These are phyloP conservation scores for Ganoderma resinaceum DNA, from an alignment of 1,284 basidiomycete genomes.

Conservation along the genomic window DNA sequence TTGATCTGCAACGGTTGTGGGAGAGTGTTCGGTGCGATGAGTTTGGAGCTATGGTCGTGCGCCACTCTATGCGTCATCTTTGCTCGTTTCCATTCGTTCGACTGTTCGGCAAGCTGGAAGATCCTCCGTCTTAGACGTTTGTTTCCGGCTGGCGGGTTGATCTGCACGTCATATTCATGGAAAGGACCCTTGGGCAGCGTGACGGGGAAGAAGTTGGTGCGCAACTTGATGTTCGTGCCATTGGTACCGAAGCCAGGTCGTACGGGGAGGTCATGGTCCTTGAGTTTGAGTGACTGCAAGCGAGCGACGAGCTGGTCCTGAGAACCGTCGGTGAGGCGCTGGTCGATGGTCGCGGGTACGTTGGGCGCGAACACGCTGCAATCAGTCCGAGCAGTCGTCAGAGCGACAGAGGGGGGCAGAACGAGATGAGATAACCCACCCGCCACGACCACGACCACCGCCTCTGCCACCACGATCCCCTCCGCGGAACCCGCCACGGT, in stretches of 20 bases:
- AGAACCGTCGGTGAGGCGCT: constrained; percentile 61
- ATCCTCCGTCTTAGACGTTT: constrained; percentile 72
- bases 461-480: constrained; percentile 10
- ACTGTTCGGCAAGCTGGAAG: constrained; percentile 73
- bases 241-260: constrained; percentile 72
- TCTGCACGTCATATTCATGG: constrained; percentile 73
- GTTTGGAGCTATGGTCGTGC: constrained; percentile 72
- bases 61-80: constrained; percentile 65
- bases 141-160: constrained; percentile 59
- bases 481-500: constrained; percentile 32
- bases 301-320: constrained; percentile 63
- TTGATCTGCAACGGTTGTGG: constrained; percentile 64
- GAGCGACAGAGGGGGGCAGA: background rate
- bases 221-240: constrained; percentile 66
- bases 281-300: constrained; percentile 51
- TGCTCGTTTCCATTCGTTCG: constrained; percentile 58
- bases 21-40: constrained; percentile 63
- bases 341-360: constrained; percentile 59
- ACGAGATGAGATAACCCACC: constrained; percentile 47
- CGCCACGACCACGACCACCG: constrained; percentile 43
- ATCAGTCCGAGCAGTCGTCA: constrained; percentile 6
- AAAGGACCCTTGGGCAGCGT: constrained; percentile 64
- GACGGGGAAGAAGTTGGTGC: constrained; percentile 80
- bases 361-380: constrained; percentile 60
- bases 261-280: constrained; percentile 60